Conservation (phyloP, 1,284 basidiomycete species). For the Fomitopsis palustris region DNA sequence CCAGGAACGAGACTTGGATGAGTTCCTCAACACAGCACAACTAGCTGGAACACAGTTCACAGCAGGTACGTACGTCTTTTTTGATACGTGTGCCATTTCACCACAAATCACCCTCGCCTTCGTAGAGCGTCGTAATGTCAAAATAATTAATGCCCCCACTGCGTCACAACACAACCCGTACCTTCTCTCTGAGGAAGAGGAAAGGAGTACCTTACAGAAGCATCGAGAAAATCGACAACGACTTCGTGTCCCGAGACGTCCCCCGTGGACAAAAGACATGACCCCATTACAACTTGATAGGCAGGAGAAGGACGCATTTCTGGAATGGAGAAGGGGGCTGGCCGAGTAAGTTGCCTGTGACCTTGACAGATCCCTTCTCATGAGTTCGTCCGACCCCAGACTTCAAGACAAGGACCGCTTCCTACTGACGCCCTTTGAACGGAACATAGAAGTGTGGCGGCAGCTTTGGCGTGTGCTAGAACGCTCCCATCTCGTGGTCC, state of each 20-base stretch:
- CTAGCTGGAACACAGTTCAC: conserved; percentile 96
- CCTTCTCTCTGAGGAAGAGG: conserved; percentile 83
- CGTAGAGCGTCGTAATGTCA: conserved; percentile 87
- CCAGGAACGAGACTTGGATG: conserved; percentile 94
- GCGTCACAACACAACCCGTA: conserved; percentile 78
- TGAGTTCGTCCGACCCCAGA: conserved; percentile 33
- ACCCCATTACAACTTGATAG: conserved; percentile 77
- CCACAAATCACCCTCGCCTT: too few relatives aligned
- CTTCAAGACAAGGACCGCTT: conserved; percentile 79
- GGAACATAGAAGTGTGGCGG: conserved; percentile 95
- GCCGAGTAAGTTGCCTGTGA: conserved; percentile 63
- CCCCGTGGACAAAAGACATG: conserved; percentile 82
- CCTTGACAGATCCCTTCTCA: conserved; percentile 3
- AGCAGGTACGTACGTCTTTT: conserved; percentile 83
- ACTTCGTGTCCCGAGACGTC: conserved; percentile 81
- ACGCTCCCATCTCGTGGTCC: conserved; percentile 89
- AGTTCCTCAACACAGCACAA: conserved; percentile 94
- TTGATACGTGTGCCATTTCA: too few relatives aligned
- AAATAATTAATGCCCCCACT: conserved; percentile 75
- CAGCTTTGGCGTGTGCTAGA: conserved; percentile 95
- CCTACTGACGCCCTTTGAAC: conserved; percentile 91
- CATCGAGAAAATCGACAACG: conserved; percentile 73
- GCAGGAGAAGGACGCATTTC: conserved; percentile 84
- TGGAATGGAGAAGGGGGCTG: conserved; percentile 89
- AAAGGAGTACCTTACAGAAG: conserved; percentile 68